Evolutionary conservation across 192 early-diverging fungal species (phyloP).

Genomic region (Spizellomyces punctatus): DNA sequence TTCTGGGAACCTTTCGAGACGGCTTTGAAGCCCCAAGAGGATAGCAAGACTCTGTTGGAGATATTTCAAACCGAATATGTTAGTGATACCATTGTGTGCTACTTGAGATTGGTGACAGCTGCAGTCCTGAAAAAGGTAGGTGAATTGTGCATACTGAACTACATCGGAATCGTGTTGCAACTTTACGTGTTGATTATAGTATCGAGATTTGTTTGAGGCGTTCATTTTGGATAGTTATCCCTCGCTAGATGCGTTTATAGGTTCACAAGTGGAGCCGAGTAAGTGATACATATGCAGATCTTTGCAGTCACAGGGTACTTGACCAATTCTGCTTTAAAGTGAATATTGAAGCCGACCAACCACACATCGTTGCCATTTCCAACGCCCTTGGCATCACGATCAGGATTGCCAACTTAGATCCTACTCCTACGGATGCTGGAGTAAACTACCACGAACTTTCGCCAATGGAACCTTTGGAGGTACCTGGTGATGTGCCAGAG

Average conservation of each 20-base stretch:
- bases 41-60: slow-evolving; percentile 31
- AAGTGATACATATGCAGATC: slow-evolving; percentile 3
- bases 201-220: slow-evolving; percentile 56
- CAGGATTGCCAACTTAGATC: slow-evolving; percentile 72
- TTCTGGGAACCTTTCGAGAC: slow-evolving; percentile 50
- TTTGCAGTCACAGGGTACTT: neutral
- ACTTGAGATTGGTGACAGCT: slow-evolving; percentile 51
- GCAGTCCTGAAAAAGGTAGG: slow-evolving; percentile 50
- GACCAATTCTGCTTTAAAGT: slow-evolving; percentile 22
- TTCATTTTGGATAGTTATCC: slow-evolving; percentile 56
- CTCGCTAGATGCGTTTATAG: slow-evolving; percentile 46
- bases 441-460: slow-evolving; percentile 77
- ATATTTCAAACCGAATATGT: slow-evolving; percentile 43
- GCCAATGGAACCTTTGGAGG: slow-evolving; percentile 54
- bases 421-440: slow-evolving; percentile 44
- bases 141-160: neutral
- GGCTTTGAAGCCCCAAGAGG: slow-evolving; percentile 22
- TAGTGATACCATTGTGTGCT: slow-evolving; percentile 58
- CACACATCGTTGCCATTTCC: slow-evolving; percentile 76
- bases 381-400: slow-evolving; percentile 66
- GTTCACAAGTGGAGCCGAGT: slow-evolving; percentile 53
- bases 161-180: neutral
- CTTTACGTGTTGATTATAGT: slow-evolving; percentile 16
- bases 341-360: slow-evolving; percentile 73
- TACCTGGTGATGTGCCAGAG: slow-evolving; percentile 25